These are phyloP conservation scores for Nothopassalora personata DNA, from an alignment of 2,329 filamentous ascomycete genomes.

Conservation along the genomic window DNA sequence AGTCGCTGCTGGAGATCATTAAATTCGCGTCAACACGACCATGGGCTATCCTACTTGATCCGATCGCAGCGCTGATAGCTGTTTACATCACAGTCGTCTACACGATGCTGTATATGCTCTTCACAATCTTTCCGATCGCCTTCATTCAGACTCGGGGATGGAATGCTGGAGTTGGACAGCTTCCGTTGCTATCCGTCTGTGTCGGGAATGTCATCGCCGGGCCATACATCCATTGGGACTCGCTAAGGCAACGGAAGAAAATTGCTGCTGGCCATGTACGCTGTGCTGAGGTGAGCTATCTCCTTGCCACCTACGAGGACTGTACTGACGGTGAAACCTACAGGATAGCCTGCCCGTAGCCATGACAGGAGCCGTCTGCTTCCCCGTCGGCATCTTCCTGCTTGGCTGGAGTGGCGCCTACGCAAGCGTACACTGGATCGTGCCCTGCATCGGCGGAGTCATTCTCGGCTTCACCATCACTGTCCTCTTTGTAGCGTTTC, in stretches of 20 bases:
- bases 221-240: constrained; percentile 39
- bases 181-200: constrained; percentile 42
- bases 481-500: constrained; percentile 48
- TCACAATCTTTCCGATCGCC: constrained; percentile 53
- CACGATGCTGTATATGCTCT: constrained; percentile 47
- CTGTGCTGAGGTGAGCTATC: constrained; percentile 42
- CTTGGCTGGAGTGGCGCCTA: constrained; percentile 36
- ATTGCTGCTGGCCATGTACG: constrained; percentile 32
- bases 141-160: constrained; percentile 58
- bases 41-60: constrained; percentile 67
- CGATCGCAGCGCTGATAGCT: constrained; percentile 60
- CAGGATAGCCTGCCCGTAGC: constrained; percentile 14
- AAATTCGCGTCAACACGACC: constrained; percentile 57
- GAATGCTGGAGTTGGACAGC: constrained; percentile 54
- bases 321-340: not conserved
- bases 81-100: constrained; percentile 61
- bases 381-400: constrained; percentile 33
- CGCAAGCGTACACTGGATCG: constrained; percentile 43
- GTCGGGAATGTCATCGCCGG: constrained; percentile 47
- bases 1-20: constrained; percentile 39
- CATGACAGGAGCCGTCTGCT: constrained; percentile 32
- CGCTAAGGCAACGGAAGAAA: constrained; percentile 36
- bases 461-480: constrained; percentile 40
- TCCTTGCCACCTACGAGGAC: not conserved
- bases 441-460: constrained; percentile 42